Conservation (phyloP, 2,329 filamentous ascomycete genomes). For the Alternaria hordeiaustralica region DNA sequence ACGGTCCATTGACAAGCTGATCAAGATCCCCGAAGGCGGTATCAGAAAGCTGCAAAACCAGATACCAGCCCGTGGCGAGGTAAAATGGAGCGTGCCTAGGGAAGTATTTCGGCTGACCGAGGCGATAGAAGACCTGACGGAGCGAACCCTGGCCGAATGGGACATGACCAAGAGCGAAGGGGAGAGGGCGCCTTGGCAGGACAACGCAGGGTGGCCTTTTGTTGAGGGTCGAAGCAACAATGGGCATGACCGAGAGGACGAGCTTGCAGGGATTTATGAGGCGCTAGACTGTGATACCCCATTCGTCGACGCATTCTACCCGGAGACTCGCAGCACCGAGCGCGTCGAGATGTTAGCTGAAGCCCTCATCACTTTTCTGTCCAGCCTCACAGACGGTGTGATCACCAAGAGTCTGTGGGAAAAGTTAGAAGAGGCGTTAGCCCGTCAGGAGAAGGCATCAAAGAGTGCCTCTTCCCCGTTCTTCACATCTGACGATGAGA, state of each 20-base stretch:
- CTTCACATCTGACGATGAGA: conserved; percentile 59
- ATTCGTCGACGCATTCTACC: conserved; percentile 64
- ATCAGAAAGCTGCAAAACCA: conserved; percentile 74
- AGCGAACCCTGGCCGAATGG: conserved; percentile 67
- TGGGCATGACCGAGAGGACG: conserved; percentile 54
- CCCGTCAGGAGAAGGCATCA: conserved; percentile 47
- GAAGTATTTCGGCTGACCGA: conserved; percentile 92
- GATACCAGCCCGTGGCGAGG: conserved; percentile 52
- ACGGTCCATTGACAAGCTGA: conserved; percentile 85
- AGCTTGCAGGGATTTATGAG: conserved; percentile 58
- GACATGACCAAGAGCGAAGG: conserved; percentile 59
- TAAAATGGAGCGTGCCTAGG: conserved; percentile 81
- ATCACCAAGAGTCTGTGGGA: conserved; percentile 73
- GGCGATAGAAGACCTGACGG: conserved; percentile 68
- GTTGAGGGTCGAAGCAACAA: conserved; percentile 44
- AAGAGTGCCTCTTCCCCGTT: conserved; percentile 44
- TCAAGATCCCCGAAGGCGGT: conserved; percentile 77
- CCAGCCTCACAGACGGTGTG: conserved; percentile 78
- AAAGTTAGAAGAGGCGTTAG: conserved; percentile 36
- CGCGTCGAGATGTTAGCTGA: conserved; percentile 78
- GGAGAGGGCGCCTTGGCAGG: conserved; percentile 60
- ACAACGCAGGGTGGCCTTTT: conserved; percentile 66
- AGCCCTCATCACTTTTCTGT: conserved; percentile 75
- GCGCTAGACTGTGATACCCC: conserved; percentile 75
- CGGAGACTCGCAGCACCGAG: conserved; percentile 67